Percentiles rank a stretch among this genome's conserved stretches.
These are phyloP conservation scores for Calonectria leucothoes DNA, from an alignment of 2,329 filamentous ascomycete genomes.

Conservation along the genomic window DNA sequence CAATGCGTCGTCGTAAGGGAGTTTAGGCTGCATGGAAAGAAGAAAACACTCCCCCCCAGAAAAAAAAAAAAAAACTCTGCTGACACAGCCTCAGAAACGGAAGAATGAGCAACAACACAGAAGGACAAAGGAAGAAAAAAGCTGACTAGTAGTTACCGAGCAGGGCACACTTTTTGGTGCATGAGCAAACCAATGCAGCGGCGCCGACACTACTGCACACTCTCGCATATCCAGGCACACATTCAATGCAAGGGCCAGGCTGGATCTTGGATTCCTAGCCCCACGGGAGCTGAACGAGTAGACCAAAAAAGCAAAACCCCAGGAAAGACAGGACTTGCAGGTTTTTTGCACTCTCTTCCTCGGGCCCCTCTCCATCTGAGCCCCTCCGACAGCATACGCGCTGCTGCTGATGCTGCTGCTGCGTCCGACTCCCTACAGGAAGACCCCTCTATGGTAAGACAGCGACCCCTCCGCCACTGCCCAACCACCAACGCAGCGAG, in stretches of 20 bases:
- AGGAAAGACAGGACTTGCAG: background rate
- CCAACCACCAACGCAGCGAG: slow-evolving; percentile 11
- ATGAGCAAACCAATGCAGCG: slow-evolving; percentile 1
- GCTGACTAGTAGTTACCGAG: background rate
- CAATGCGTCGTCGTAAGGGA: background rate
- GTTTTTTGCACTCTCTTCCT: background rate
- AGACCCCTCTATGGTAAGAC: slow-evolving; percentile 1
- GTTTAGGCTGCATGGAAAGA: background rate
- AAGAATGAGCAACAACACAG: background rate
- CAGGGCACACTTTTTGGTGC: background rate
- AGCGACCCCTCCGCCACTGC: slow-evolving; percentile 8
- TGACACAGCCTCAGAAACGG: background rate
- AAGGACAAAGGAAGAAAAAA: background rate
- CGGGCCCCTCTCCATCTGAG: background rate
- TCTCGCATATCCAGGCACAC: slow-evolving; percentile 20
- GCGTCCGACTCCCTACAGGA: background rate
- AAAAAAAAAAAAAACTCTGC: slow-evolving; percentile 20
- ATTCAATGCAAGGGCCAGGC: slow-evolving; percentile 15
- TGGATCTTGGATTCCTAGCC: background rate
- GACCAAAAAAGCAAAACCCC: background rate
- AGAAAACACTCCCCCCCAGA: no score
- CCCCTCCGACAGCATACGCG: slow-evolving; percentile 3
- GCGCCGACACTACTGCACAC: slow-evolving; percentile 19
- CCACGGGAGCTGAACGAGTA: slow-evolving; percentile 4
- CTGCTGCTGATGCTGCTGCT: background rate